Conservation (phyloP, 2,329 filamentous ascomycete species). For the Sporothrix variecibatus region DNA sequence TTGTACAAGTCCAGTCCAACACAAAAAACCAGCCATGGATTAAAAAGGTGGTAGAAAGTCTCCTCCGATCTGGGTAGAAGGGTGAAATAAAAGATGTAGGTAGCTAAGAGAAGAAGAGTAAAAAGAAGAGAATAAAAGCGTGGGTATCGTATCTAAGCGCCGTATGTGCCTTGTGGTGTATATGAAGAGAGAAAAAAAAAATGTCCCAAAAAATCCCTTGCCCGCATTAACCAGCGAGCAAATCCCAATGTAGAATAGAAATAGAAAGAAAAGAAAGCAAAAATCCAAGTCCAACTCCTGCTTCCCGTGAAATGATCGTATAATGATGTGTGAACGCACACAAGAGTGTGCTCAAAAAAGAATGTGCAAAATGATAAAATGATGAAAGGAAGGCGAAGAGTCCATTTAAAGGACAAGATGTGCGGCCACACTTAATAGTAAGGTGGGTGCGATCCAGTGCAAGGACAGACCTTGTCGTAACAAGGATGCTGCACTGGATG, state of each 20-base stretch:
- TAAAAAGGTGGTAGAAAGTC: background rate
- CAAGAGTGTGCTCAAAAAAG: background rate
- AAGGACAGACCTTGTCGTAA: background rate
- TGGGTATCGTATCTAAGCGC: slow-evolving; percentile 28
- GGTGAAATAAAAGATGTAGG: slow-evolving; percentile 1
- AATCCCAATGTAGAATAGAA: background rate
- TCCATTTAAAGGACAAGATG: slow-evolving; percentile 16
- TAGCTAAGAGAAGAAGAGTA: background rate
- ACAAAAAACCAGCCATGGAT: background rate
- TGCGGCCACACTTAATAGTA: slow-evolving; percentile 13
- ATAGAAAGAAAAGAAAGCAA: background rate
- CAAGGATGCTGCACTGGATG: slow-evolving; percentile 30
- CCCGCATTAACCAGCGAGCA: slow-evolving; percentile 15
- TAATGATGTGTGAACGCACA: background rate
- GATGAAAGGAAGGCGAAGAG: background rate
- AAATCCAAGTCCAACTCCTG: background rate
- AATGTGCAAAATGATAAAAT: background rate
- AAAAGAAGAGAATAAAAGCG: slow-evolving; percentile 1
- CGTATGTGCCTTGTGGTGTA: slow-evolving; percentile 8
- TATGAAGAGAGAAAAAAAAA: background rate
- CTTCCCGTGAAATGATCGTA: background rate
- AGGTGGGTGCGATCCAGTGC: slow-evolving; percentile 19
- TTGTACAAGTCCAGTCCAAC: slow-evolving; percentile 10
- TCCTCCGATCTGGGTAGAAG: background rate
- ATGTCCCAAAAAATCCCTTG: slow-evolving; percentile 3